These are phyloP conservation scores for Parachlorella kessleri DNA, from an alignment of 139 green algal genomes.

Conservation along the genomic window DNA sequence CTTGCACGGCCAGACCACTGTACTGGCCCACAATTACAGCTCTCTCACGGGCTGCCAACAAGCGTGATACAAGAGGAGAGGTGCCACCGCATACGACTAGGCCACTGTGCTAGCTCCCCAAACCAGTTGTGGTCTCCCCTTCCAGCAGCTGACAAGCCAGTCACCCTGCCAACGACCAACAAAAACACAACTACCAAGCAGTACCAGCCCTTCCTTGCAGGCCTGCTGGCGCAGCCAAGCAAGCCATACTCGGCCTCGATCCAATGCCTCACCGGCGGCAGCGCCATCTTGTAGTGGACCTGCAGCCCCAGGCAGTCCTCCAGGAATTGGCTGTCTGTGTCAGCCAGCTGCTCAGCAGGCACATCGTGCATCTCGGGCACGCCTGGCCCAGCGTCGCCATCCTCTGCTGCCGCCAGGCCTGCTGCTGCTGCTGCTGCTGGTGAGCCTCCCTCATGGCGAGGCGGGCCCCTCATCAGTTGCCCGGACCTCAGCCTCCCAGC, in stretches of 20 bases:
- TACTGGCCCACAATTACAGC: too few relatives aligned
- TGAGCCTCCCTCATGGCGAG: too few relatives aligned
- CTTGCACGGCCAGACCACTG: too few relatives aligned
- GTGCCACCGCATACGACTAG: too few relatives aligned
- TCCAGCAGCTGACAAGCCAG: not conserved
- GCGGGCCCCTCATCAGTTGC: too few relatives aligned
- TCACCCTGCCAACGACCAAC: not conserved
- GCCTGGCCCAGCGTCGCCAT: not conserved
- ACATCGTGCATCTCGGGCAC: constrained; percentile 20
- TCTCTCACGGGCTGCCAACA: too few relatives aligned
- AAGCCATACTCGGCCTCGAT: not conserved
- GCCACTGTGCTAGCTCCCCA: too few relatives aligned
- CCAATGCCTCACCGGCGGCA: constrained; percentile 15
- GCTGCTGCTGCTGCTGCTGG: not conserved
- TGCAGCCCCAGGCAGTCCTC: constrained; percentile 16
- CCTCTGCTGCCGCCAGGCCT: not conserved
- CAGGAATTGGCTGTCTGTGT: constrained; percentile 40
- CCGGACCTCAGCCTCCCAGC: not conserved
- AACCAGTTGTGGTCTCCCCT: too few relatives aligned
- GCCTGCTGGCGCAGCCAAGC: not conserved
- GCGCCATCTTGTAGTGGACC: constrained; percentile 50
- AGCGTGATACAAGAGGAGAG: too few relatives aligned
- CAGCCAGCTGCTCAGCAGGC: constrained; percentile 29
- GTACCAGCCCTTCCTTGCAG: too few relatives aligned
- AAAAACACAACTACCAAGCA: not conserved